These are phyloP conservation scores for Piloderma croceum DNA, from an alignment of 768 basidiomycete genomes.

Conservation along the genomic window DNA sequence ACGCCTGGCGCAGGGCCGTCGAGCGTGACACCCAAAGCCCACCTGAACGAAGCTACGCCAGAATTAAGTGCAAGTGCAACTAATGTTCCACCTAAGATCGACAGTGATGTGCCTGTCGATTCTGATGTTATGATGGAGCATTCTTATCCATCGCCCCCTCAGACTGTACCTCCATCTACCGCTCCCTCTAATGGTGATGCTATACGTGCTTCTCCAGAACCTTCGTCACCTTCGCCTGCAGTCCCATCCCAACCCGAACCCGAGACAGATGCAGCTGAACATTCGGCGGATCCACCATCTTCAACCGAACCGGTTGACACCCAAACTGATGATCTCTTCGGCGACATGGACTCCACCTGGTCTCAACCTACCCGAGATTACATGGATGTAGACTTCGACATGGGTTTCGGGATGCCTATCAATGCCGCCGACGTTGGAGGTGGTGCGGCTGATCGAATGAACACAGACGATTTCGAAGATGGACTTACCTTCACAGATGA, in stretches of 20 bases:
- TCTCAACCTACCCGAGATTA: constrained; percentile 28
- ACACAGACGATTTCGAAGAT: constrained; percentile 14
- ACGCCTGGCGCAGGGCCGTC: constrained; percentile 17
- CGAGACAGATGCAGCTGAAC: constrained; percentile 12
- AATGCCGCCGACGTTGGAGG: constrained; percentile 22
- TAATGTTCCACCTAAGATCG: background rate
- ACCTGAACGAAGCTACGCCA: background rate
- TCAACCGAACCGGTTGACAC: constrained; percentile 6
- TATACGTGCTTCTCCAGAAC: constrained; percentile 11
- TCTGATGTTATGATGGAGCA: background rate
- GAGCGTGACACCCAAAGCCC: background rate
- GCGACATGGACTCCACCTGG: constrained; percentile 36
- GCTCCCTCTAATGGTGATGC: background rate
- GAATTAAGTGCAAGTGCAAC: too few relatives aligned
- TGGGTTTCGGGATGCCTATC: constrained; percentile 38
- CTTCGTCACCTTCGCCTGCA: constrained; percentile 18
- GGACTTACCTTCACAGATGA: constrained; percentile 71
- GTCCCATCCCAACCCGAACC: constrained; percentile 9
- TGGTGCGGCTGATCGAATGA: constrained; percentile 22
- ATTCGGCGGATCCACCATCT: constrained; percentile 4
- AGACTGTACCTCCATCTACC: constrained; percentile 2
- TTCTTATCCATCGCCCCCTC: constrained; percentile 16
- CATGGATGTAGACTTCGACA: constrained; percentile 47
- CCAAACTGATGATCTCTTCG: constrained; percentile 39
- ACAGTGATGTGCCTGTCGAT: background rate